A percentile compares a stretch with the other conserved stretches of the same genome.
phyloP scores from a whole-genome alignment of 495 filamentous ascomycete species.

The Bombardia bombarda region DNA sequence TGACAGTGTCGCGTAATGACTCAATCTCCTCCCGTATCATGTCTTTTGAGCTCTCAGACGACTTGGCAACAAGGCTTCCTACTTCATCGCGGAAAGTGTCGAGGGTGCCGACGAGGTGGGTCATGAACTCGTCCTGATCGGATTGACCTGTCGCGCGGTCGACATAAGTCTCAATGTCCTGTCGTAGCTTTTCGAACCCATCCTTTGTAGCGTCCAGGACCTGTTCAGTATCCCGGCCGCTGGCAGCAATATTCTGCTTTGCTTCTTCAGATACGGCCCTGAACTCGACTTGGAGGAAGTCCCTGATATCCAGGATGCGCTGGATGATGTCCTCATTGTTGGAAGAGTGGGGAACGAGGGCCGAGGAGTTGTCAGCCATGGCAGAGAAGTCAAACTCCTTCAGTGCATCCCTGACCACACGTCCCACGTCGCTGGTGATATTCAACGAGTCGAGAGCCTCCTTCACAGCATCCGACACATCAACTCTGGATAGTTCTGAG shows the following conservation, averaged over 20 bases:
- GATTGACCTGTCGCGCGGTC: constrained; percentile 57
- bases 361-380: constrained; percentile 6
- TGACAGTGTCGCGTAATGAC: constrained; percentile 65
- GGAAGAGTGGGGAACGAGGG: constrained; percentile 23
- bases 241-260: constrained; percentile 65
- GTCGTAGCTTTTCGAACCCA: constrained; percentile 70
- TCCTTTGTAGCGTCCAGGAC: constrained; percentile 80
- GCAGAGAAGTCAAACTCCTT: constrained; percentile 12
- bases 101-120: constrained; percentile 63
- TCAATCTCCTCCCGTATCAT: constrained; percentile 74
- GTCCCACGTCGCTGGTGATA: constrained; percentile 9
- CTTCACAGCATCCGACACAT: constrained; percentile 21
- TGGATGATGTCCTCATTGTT: constrained; percentile 57
- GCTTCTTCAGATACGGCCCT: constrained; percentile 51
- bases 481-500: constrained; percentile 10
- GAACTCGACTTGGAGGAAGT: constrained; percentile 62
- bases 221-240: constrained; percentile 70
- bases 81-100: constrained; percentile 67
- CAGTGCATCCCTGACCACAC: constrained; percentile 14
- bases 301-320: constrained; percentile 65
- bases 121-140: constrained; percentile 69
- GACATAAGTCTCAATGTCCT: constrained; percentile 74
- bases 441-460: constrained; percentile 15
- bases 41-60: constrained; percentile 43
- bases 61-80: constrained; percentile 39